Percentiles rank a stretch among this genome's conserved stretches.
Evolutionary conservation across 306 rosid genomes (phyloP).

Genomic region (Quercus glauca): DNA sequence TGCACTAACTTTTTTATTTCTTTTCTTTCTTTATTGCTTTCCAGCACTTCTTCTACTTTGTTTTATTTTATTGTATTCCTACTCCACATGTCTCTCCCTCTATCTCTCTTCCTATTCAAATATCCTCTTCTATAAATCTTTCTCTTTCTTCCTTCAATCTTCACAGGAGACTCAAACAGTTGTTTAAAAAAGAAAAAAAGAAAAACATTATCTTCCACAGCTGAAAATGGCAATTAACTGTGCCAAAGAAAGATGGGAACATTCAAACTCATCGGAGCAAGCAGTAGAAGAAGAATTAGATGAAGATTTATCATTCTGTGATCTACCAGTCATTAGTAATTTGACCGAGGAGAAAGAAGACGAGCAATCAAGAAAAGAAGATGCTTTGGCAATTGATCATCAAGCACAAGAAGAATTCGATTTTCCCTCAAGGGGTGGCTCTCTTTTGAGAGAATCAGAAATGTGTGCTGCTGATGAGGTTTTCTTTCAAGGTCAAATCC

Average conservation of each 20-base stretch:
- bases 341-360: constrained; percentile 15
- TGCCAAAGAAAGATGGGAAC: constrained; percentile 18
- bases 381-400: constrained; percentile 21
- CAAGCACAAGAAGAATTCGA: constrained; percentile 59
- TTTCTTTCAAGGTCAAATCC: constrained; percentile 72
- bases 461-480: constrained; percentile 89
- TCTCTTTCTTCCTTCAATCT: constrained; percentile 11
- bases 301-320: constrained; percentile 67
- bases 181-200: constrained; percentile 1
- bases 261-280: neutral
- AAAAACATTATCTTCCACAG: neutral
- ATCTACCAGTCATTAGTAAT: constrained; percentile 49
- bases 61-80: neutral
- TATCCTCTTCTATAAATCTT: constrained; percentile 12
- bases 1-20: constrained; percentile 9
- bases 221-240: constrained; percentile 37
- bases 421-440: constrained; percentile 39
- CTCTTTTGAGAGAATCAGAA: constrained; percentile 27
- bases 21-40: constrained; percentile 20
- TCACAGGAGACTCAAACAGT: constrained; percentile 6
- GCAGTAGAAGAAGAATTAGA: constrained; percentile 39
- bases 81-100: constrained; percentile 34
- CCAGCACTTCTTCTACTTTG: constrained; percentile 30
- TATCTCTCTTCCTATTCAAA: constrained; percentile 17
- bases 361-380: constrained; percentile 7